A percentile compares a stretch with the other conserved stretches of the same genome.
phyloP scores from a whole-genome alignment of 2,329 filamentous ascomycete species.

The Colletotrichum lini region DNA sequence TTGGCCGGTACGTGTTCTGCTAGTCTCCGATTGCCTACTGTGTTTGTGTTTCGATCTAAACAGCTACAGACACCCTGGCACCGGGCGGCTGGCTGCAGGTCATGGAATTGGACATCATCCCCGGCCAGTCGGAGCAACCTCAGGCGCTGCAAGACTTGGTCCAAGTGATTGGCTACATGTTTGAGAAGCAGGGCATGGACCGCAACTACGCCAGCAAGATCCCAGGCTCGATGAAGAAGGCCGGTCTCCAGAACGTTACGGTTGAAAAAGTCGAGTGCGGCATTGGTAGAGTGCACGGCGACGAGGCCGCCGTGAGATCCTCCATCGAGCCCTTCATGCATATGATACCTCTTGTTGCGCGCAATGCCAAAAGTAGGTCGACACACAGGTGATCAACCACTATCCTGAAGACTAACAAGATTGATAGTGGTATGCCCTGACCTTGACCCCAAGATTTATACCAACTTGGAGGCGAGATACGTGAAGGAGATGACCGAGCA shows the following conservation, averaged over 20 bases:
- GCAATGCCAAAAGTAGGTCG: background rate
- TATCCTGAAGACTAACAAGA: no score
- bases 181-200: conserved; percentile 30
- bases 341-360: background rate
- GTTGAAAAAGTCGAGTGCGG: conserved; percentile 17
- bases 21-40: no score
- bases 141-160: conserved; percentile 25
- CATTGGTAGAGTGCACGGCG: conserved; percentile 8
- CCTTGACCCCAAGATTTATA: background rate
- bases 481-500: conserved; percentile 35
- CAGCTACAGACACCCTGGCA: conserved; percentile 28
- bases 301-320: conserved; percentile 3
- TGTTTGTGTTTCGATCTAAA: background rate
- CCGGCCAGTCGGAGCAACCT: background rate
- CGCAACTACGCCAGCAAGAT: conserved; percentile 11
- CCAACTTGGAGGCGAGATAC: conserved; percentile 30
- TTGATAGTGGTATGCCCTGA: conserved; percentile 9
- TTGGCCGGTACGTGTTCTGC: conserved; percentile 12
- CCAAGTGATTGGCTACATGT: conserved; percentile 17
- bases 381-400: no score
- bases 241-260: conserved; percentile 31
- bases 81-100: conserved; percentile 42
- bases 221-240: conserved; percentile 14
- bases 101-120: conserved; percentile 16
- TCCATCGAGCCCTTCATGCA: conserved; percentile 25